phyloP scores from a whole-genome alignment of 2,329 filamentous ascomycete species.

The Aspergillus versicolor region DNA sequence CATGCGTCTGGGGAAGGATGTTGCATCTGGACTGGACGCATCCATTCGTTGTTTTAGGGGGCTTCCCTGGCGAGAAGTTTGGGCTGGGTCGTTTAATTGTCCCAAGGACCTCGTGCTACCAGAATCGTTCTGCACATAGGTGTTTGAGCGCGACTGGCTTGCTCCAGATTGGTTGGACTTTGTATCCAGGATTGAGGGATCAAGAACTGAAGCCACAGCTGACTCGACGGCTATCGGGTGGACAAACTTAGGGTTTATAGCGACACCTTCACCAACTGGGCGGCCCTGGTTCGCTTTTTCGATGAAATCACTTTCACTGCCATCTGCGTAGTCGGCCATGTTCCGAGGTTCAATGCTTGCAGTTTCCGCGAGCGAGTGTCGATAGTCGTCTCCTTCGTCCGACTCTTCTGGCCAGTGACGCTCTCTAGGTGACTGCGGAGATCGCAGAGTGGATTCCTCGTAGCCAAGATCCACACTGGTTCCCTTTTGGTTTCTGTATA shows the following conservation, averaged over 20 bases:
- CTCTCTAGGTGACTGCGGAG: conserved; percentile 18
- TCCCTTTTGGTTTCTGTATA: conserved; percentile 46
- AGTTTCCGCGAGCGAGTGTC: conserved; percentile 44
- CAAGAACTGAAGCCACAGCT: conserved; percentile 84
- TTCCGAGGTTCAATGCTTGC: conserved; percentile 54
- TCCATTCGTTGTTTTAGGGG: conserved; percentile 47
- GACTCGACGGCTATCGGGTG: conserved; percentile 78
- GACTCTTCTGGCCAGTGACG: conserved; percentile 27
- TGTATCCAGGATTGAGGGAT: conserved; percentile 72
- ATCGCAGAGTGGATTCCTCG: conserved; percentile 32
- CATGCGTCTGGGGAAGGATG: conserved; percentile 40
- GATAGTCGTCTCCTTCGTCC: conserved; percentile 54
- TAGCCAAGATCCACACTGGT: conserved; percentile 39
- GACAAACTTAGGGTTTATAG: conserved; percentile 73
- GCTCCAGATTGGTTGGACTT: conserved; percentile 50
- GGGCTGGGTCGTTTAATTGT: conserved; percentile 14
- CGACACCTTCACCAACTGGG: conserved; percentile 67
- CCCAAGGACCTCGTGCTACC: conserved; percentile 27
- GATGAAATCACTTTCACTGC: conserved; percentile 57
- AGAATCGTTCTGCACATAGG: conserved; percentile 38
- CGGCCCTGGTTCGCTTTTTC: conserved; percentile 64
- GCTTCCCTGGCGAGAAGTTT: conserved; percentile 40
- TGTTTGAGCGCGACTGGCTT: conserved; percentile 48
- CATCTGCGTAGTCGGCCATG: conserved; percentile 53
- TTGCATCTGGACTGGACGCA: conserved; percentile 36